Base-by-base conservation (phyloP, 768 basidiomycete genomes). In the Trametes villosa region DNA sequence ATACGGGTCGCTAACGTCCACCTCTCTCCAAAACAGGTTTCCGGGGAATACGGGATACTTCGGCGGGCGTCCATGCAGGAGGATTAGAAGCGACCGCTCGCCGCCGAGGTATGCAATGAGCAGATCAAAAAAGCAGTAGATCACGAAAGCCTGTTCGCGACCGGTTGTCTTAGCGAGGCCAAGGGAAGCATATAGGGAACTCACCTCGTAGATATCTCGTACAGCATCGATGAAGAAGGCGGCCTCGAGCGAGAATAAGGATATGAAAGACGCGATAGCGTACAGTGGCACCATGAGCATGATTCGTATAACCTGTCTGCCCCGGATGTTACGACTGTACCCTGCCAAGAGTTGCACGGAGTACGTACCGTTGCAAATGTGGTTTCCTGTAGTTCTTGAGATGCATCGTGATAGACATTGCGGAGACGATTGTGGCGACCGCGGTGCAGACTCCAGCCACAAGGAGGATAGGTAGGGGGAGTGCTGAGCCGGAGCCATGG, bases 261-360 rank as follows among this genome's bases (percentile, higher is more conserved):
- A 94, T 62, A 98, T 94, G 65, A 98, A 79, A 4, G 94, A 95
- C 0, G 97, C 83, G 29, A 98, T 79, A 1, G 87, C 94, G 72
- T 99, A 98, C 29, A 98, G 78, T 0, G 96, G 96, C 6, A 92
- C 92, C 95, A 98, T 98, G 67, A 98, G 63, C 91, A 98, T 94
- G 71, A 98, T 97, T 47, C 97, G 84, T 44, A 97, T 82, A 49
- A 96, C 95, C 84, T 92, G 91, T 64, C 96, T 91, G 59, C 13
- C 68, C 6, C 41, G 33, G 15, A 30, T 22, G 24, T 22, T 33
- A 22, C 22, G 7, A 29, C 8, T 22, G n/a, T 17, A 29, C 20
- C 12, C 1, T 3, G 4, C 17, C 20, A n/a, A 30, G 3, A 45
- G 24, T 40, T 56, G 29, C 29, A 20, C 57, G 53, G 34, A 49